Base-by-base conservation (phyloP, 2,329 filamentous ascomycete species). In the Rhynchosporium secalis region DNA sequence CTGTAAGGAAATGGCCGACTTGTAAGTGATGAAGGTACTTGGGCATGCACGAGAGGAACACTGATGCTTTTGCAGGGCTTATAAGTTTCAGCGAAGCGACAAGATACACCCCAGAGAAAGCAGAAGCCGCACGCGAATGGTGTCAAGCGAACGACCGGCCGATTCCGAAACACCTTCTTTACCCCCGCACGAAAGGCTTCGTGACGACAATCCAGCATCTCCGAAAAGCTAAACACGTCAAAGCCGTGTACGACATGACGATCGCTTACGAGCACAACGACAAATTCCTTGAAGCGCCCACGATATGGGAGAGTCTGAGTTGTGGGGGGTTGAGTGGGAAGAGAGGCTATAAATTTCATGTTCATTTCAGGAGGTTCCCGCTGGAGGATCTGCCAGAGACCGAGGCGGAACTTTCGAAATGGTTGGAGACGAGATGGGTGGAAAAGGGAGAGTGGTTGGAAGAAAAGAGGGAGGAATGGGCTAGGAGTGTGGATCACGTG, bases 41-140 rank as follows among this genome's bases (percentile, higher is more conserved):
- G 28, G 12, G 15, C 36, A 7, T 5, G 6, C n/a, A 55, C 26
- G 20, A 26, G 10, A 36, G 49, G 15, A 15, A 31, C 48, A n/a
- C 20, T 52, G n/a, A 55, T 56, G 56, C 57, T 66, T 48, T 8
- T 46, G 31, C 66, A 86, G 84, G 84, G 86, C 81, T 87, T 67
- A 80, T 88, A 67, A 84, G 83, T 69, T 87, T 84, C 77, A 85
- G 82, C 69, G 85, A 88, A 75, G 82, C 81, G n/a, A 86, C 84
- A 8, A 79, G 85, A 64, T 86, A 80, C 71, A 86, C 82, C 2
- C 75, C 76, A 0, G 70, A 75, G 60, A 87, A 86, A 72, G 80
- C 82, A 66, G 74, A 76, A 49, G 77, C 81, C 65, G 80, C 83
- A 1, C 76, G 76, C 62, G 70, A 72, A 6, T 86, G 82, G 80